Conservation (phyloP, 225 moss, liverwort and hornwort species). For the Takakia lepidozioides region DNA sequence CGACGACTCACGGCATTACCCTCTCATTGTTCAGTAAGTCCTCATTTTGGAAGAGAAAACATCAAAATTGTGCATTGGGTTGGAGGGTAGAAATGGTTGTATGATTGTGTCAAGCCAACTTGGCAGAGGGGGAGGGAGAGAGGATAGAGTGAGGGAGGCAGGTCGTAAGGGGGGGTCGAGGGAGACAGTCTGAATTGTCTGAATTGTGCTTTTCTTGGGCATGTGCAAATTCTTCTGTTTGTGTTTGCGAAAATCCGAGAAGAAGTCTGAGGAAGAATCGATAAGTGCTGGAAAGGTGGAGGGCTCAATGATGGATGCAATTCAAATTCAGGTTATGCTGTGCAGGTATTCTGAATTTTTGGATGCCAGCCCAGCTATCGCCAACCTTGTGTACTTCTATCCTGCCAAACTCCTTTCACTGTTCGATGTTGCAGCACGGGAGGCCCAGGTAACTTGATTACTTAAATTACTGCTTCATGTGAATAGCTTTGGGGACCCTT, state of each 20-base stretch:
- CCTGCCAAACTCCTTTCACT: slow-evolving; percentile 57
- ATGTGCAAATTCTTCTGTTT: not conserved
- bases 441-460: slow-evolving; percentile 84
- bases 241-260: too few species aligned
- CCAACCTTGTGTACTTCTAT: slow-evolving; percentile 44
- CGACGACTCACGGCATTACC: slow-evolving; percentile 18
- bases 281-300: too few species aligned
- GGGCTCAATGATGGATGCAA: too few species aligned
- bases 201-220: not conserved
- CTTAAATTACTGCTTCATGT: too few species aligned
- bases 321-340: not conserved
- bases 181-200: too few species aligned
- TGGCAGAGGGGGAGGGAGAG: too few species aligned
- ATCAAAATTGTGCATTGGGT: too few species aligned
- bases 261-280: too few species aligned
- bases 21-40: slow-evolving; percentile 42
- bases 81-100: too few species aligned
- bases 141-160: too few species aligned
- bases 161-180: too few species aligned
- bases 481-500: not conserved
- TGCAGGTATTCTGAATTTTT: slow-evolving; percentile 66
- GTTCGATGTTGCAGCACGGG: slow-evolving; percentile 45
- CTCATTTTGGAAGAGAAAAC: not conserved
- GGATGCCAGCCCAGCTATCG: slow-evolving; percentile 57
- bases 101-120: too few species aligned